A percentile compares a stretch with the other conserved stretches of the same genome.
phyloP scores from a whole-genome alignment of 2,329 filamentous ascomycete species.

The Fusarium incarnatum region DNA sequence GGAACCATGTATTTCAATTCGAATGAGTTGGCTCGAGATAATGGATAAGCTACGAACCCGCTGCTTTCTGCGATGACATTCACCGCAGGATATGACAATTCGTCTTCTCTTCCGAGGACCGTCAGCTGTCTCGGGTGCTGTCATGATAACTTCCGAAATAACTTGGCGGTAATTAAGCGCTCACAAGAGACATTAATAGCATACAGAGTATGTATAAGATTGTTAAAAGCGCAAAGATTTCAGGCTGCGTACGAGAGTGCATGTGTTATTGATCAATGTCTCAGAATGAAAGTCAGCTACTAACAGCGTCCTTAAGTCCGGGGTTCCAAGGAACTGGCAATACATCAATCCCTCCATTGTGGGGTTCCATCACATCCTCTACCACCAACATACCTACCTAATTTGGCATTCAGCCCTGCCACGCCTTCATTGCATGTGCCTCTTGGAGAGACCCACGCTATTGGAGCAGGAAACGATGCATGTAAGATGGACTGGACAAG shows the following conservation, averaged over 20 bases:
- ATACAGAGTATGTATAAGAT: neutral
- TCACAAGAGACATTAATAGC: neutral
- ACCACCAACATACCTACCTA: slow-evolving; percentile 1
- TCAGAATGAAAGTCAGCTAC: neutral
- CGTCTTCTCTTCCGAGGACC: slow-evolving; percentile 63
- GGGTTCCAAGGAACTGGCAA: slow-evolving; percentile 2
- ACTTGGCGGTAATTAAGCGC: neutral
- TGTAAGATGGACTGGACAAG: neutral
- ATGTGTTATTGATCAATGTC: neutral
- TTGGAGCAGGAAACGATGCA: neutral
- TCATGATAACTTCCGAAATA: slow-evolving; percentile 18
- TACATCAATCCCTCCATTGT: neutral
- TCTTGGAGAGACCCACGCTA: neutral
- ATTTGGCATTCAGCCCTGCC: slow-evolving; percentile 30
- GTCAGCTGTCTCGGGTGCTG: neutral
- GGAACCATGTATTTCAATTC: neutral
- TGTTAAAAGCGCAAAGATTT: neutral
- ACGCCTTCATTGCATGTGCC: slow-evolving; percentile 7
- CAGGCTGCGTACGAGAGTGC: neutral
- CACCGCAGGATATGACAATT: slow-evolving; percentile 71
- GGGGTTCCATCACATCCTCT: slow-evolving; percentile 4
- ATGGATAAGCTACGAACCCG: slow-evolving; percentile 55
- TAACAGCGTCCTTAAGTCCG: slow-evolving; percentile 15
- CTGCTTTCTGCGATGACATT: slow-evolving; percentile 73
- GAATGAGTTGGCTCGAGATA: too few species aligned